These are phyloP conservation scores for Stagonosporopsis chrysanthemi DNA, from an alignment of 2,329 filamentous ascomycete species.

Conservation along the genomic window DNA sequence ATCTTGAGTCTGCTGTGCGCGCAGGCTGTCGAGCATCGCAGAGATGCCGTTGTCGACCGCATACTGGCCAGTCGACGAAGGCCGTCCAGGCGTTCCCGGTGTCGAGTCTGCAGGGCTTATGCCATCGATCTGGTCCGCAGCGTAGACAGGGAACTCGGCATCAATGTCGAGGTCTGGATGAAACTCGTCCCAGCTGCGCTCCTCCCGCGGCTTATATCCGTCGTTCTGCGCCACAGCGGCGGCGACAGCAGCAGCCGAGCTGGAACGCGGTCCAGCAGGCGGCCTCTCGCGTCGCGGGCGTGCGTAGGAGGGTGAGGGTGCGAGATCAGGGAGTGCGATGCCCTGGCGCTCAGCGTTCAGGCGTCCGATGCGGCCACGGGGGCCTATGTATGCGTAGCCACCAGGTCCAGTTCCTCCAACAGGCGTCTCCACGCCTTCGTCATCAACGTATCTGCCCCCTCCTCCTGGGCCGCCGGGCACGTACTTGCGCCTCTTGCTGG, in stretches of 20 bases:
- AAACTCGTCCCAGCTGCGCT: slow-evolving; percentile 97
- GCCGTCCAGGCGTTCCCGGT: slow-evolving; percentile 53
- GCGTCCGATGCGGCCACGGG: slow-evolving; percentile 62
- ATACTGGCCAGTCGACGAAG: slow-evolving; percentile 37
- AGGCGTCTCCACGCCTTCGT: slow-evolving; percentile 69
- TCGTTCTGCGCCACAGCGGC: slow-evolving; percentile 89
- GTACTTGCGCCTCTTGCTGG: slow-evolving; percentile 65
- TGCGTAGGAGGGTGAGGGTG: slow-evolving; percentile 56
- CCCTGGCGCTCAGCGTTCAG: slow-evolving; percentile 55
- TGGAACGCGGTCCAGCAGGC: slow-evolving; percentile 72
- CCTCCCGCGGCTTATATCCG: slow-evolving; percentile 96
- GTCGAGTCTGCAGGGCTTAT: slow-evolving; percentile 58
- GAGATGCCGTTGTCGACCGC: slow-evolving; percentile 47
- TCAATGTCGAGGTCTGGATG: slow-evolving; percentile 95
- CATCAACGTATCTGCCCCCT: slow-evolving; percentile 82
- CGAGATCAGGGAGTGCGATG: slow-evolving; percentile 53
- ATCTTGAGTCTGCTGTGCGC: slow-evolving; percentile 40
- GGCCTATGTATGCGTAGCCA: slow-evolving; percentile 60
- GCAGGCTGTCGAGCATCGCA: slow-evolving; percentile 44
- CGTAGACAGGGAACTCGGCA: slow-evolving; percentile 77
- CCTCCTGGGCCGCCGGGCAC: slow-evolving; percentile 86
- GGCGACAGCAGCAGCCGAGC: slow-evolving; percentile 85
- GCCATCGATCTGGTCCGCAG: slow-evolving; percentile 85
- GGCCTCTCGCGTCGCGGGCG: slow-evolving; percentile 50
- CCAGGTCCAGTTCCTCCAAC: slow-evolving; percentile 59